Evolutionary conservation across 768 basidiomycete species (phyloP).

Genomic region (Lepiota venenata): DNA sequence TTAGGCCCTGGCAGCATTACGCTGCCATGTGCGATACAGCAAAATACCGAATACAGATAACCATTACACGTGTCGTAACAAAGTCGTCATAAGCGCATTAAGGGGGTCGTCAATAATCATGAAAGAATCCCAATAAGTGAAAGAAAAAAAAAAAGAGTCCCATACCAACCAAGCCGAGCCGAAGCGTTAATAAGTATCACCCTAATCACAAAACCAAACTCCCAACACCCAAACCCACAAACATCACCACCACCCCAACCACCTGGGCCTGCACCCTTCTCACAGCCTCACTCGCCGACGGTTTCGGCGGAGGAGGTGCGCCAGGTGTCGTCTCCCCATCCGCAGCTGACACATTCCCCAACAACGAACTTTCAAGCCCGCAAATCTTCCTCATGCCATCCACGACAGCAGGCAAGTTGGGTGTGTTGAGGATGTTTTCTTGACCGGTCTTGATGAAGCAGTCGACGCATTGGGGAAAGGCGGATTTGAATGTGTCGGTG

Average conservation of each 20-base stretch:
- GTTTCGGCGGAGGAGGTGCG: background rate
- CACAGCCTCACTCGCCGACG: background rate
- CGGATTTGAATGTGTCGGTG: constrained; percentile 39
- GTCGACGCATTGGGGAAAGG: constrained; percentile 64
- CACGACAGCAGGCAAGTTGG: constrained; percentile 45
- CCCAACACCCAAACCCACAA: background rate
- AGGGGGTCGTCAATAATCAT: background rate
- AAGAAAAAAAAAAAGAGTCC: background rate
- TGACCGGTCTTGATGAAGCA: constrained; percentile 63
- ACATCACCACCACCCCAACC: background rate
- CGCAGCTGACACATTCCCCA: constrained; percentile 47
- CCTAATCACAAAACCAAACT: background rate
- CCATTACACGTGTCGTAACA: background rate
- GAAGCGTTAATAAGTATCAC: background rate
- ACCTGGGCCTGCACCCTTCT: background rate
- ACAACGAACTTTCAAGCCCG: constrained; percentile 44
- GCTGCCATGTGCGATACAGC: too few species aligned
- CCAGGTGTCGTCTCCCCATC: constrained; percentile 25
- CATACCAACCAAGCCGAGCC: too few species aligned
- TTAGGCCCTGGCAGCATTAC: too few species aligned
- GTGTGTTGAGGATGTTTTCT: constrained; percentile 42
- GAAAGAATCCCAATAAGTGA: background rate
- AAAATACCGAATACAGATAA: too few species aligned
- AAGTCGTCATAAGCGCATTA: background rate
- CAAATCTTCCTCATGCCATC: constrained; percentile 51